These are phyloP conservation scores for Backusella australiensis DNA, from an alignment of 192 early-diverging fungal genomes.

Conservation along the genomic window DNA sequence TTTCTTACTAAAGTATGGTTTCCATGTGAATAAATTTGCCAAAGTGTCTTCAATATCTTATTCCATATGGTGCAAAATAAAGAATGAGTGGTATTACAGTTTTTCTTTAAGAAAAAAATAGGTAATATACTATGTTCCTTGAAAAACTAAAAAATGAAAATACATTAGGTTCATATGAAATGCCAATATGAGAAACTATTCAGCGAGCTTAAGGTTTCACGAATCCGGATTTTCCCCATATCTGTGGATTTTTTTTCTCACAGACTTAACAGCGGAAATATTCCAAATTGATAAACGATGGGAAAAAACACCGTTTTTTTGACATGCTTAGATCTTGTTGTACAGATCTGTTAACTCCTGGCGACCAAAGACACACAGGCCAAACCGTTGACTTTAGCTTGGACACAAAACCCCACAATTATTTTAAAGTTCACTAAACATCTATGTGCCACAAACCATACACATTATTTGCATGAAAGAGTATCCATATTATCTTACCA, in stretches of 20 bases:
- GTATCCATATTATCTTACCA: neutral
- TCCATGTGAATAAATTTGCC: too few relatives aligned
- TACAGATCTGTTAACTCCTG: constrained; percentile 1
- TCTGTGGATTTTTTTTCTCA: neutral
- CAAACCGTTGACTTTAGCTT: neutral
- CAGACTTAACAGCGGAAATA: neutral
- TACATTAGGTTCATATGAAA: too few relatives aligned
- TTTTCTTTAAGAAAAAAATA: too few relatives aligned
- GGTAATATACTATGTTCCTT: too few relatives aligned
- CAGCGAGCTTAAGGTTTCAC: neutral
- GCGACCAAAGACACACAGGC: neutral
- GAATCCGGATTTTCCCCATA: neutral
- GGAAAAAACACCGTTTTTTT: neutral
- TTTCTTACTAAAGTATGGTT: too few relatives aligned
- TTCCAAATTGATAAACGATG: neutral
- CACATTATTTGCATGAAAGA: neutral
- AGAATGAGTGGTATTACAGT: too few relatives aligned
- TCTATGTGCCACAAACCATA: neutral
- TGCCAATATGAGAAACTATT: too few relatives aligned
- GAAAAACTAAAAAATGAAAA: too few relatives aligned
- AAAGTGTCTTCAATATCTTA: too few relatives aligned
- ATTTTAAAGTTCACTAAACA: neutral
- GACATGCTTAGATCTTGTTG: neutral
- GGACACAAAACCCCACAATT: neutral
- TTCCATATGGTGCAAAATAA: too few relatives aligned